These are phyloP conservation scores for Papiliotrema terrestris DNA, from an alignment of 1,284 basidiomycete genomes.

Conservation along the genomic window DNA sequence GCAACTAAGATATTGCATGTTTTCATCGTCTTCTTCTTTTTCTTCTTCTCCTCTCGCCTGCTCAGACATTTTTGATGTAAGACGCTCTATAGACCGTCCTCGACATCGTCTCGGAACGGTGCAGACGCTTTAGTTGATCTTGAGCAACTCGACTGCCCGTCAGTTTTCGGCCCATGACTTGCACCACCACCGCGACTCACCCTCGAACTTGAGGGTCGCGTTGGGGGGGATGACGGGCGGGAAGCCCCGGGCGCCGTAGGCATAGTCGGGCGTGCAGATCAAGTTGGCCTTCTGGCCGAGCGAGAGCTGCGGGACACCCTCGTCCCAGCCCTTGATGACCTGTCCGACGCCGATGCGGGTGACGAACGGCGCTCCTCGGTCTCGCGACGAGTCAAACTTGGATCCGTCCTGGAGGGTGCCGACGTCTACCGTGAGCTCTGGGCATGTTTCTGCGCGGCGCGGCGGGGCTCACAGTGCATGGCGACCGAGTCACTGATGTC, in stretches of 20 bases:
- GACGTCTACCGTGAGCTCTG: constrained; percentile 32
- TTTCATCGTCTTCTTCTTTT: constrained; percentile 3
- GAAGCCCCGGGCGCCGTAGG: constrained; percentile 53
- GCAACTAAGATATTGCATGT: neutral
- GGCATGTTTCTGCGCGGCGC: neutral
- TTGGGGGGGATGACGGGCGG: constrained; percentile 77
- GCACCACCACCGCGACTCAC: constrained; percentile 54
- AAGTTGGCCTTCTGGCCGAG: constrained; percentile 71
- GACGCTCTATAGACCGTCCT: neutral
- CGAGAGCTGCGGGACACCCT: constrained; percentile 62
- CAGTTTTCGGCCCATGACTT: no score
- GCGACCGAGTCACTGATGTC: constrained; percentile 32
- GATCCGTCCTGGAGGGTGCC: constrained; percentile 49
- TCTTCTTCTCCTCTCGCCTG: neutral
- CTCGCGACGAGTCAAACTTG: constrained; percentile 52
- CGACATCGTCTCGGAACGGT: neutral
- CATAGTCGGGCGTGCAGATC: constrained; percentile 48
- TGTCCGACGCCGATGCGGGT: constrained; percentile 65
- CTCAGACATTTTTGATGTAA: neutral
- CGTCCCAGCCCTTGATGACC: constrained; percentile 69
- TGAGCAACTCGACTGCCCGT: constrained; percentile 62
- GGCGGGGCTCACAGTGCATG: constrained; percentile 46
- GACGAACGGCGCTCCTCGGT: constrained; percentile 59
- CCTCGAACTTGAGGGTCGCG: constrained; percentile 64
- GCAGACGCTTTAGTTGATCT: constrained; percentile 55